Evolutionary conservation across 768 basidiomycete species (phyloP).

Genomic region (Lentinula sp.): DNA sequence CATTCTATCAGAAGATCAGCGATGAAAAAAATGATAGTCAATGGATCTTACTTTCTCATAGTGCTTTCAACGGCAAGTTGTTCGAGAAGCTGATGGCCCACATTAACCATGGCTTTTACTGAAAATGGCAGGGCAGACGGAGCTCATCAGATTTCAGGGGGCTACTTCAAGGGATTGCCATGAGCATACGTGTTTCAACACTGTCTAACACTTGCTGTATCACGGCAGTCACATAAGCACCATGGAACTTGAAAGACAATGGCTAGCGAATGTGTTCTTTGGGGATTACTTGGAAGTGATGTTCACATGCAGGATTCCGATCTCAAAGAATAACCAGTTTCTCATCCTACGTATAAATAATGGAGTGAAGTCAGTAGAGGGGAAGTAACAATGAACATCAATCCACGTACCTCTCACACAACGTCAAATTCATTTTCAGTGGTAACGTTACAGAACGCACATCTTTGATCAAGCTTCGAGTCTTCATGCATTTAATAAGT

Average conservation of each 20-base stretch:
- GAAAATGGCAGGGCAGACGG: not conserved
- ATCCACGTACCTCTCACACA: slow-evolving; percentile 38
- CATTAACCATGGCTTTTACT: slow-evolving; percentile 42
- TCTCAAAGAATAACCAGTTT: slow-evolving; percentile 49
- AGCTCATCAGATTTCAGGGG: not conserved
- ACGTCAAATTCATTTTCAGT: slow-evolving; percentile 38
- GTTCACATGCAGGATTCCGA: slow-evolving; percentile 36
- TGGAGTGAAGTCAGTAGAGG: not conserved
- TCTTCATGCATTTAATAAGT: not conserved
- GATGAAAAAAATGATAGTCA: not conserved
- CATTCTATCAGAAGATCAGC: slow-evolving; percentile 36
- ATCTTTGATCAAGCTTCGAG: slow-evolving; percentile 10
- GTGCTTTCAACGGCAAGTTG: slow-evolving; percentile 30
- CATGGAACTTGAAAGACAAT: not conserved
- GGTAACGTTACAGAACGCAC: slow-evolving; percentile 41
- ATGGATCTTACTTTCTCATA: slow-evolving; percentile 37
- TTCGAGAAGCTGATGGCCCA: slow-evolving; percentile 52
- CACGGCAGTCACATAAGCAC: not conserved
- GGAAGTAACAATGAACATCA: not conserved
- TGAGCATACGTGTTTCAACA: slow-evolving; percentile 38
- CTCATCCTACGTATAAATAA: slow-evolving; percentile 24
- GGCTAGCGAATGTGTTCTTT: slow-evolving; percentile 44
- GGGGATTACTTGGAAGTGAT: slow-evolving; percentile 49
- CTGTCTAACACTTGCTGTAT: slow-evolving; percentile 48
- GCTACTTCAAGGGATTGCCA: not conserved